phyloP scores from a whole-genome alignment of 805 yeast species.

The Yamadazyma scolyti region DNA sequence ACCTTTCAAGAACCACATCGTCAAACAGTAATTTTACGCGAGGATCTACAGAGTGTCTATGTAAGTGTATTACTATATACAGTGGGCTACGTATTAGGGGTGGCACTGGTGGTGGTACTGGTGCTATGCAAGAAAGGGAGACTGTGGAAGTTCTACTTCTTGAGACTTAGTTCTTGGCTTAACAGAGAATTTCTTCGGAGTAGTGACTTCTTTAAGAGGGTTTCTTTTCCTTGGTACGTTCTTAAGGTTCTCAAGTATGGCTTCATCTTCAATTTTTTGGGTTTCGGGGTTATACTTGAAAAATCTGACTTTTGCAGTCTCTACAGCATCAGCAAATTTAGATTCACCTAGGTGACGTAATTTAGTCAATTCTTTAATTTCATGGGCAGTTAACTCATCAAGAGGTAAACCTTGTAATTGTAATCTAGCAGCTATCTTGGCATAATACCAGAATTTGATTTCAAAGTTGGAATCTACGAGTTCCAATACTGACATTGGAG shows the following conservation, averaged over 20 bases:
- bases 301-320: slow-evolving; percentile 35
- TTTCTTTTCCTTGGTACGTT: slow-evolving; percentile 29
- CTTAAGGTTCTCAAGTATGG: slow-evolving; percentile 22
- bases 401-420: slow-evolving; percentile 57
- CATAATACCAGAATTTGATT: slow-evolving; percentile 70
- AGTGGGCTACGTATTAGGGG: slow-evolving; percentile 1
- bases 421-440: slow-evolving; percentile 80
- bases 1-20: slow-evolving; percentile 6
- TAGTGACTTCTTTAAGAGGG: slow-evolving; percentile 17
- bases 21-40: neutral
- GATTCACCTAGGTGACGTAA: slow-evolving; percentile 48
- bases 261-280: slow-evolving; percentile 19
- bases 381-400: slow-evolving; percentile 48
- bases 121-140: slow-evolving; percentile 23
- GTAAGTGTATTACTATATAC: slow-evolving; percentile 3
- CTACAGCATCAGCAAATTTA: slow-evolving; percentile 61
- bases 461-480: slow-evolving; percentile 68
- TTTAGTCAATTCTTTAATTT: slow-evolving; percentile 49
- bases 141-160: slow-evolving; percentile 23
- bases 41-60: neutral
- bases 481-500: slow-evolving; percentile 86
- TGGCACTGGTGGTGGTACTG: neutral
- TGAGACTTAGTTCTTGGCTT: slow-evolving; percentile 20
- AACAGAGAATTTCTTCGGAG: slow-evolving; percentile 32
- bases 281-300: slow-evolving; percentile 32